Evolutionary conservation across 148 eudicot genomes (phyloP).

Genomic region (Suaeda aralocaspica): DNA sequence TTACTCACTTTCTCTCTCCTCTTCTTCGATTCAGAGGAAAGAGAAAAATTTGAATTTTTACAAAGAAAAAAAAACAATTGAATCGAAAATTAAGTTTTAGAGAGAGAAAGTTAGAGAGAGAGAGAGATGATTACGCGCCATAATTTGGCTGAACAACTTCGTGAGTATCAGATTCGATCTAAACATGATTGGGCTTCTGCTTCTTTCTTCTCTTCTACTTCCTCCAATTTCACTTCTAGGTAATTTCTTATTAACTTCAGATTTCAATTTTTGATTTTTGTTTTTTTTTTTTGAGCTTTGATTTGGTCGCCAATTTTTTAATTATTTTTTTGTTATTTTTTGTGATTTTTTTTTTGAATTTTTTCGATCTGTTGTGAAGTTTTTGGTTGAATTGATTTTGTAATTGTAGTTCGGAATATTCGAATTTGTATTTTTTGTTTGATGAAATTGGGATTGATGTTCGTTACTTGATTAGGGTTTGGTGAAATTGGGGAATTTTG

Average conservation of each 20-base stretch:
- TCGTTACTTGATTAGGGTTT: background rate
- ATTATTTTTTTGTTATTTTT: background rate
- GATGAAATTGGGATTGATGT: background rate
- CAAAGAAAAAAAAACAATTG: too few relatives aligned
- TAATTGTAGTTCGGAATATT: background rate
- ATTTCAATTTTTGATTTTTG: background rate
- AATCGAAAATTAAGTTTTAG: too few relatives aligned
- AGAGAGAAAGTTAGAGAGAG: too few relatives aligned
- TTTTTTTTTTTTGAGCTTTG: background rate
- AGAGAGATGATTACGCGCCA: conserved; percentile 76
- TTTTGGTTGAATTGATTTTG: background rate
- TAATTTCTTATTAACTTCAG: conserved; percentile 17
- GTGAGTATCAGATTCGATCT: conserved; percentile 90
- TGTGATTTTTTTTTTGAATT: background rate
- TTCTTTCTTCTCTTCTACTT: conserved; percentile 70
- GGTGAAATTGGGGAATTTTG: background rate
- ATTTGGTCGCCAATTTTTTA: background rate
- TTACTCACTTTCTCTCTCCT: conserved; percentile 7
- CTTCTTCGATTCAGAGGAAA: conserved; percentile 3
- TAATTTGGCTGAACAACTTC: conserved; percentile 84
- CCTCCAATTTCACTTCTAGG: conserved; percentile 67
- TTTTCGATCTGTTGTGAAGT: background rate
- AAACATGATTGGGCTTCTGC: conserved; percentile 85
- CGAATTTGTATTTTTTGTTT: too few relatives aligned
- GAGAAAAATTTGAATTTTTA: too few relatives aligned